Conservation (phyloP, 495 filamentous ascomycete species). For the Penicillium soppii region DNA sequence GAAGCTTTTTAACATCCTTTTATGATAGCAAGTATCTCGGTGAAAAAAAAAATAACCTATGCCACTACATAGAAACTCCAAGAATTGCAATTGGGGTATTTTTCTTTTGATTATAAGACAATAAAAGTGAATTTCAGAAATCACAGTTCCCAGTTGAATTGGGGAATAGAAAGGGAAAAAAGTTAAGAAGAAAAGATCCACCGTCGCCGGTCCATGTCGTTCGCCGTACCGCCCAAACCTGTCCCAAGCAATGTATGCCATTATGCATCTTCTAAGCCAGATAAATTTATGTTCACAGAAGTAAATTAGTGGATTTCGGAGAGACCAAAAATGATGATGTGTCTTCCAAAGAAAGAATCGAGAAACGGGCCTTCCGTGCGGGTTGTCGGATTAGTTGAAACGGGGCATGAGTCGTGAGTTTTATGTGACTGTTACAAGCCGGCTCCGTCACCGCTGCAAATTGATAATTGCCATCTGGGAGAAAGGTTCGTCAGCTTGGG, state of each 20-base stretch:
- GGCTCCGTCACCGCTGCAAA: conserved; percentile 38
- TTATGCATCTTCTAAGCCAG: conserved; percentile 38
- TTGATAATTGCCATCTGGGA: conserved; percentile 45
- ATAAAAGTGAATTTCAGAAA: conserved; percentile 5
- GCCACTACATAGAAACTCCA: no score
- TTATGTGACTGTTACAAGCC: conserved; percentile 1
- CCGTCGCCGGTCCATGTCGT: conserved; percentile 29
- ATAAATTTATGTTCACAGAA: conserved; percentile 31
- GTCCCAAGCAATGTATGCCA: conserved; percentile 34
- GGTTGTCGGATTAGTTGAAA: conserved; percentile 5
- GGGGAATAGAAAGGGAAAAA: conserved; percentile 7
- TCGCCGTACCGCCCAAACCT: conserved; percentile 27
- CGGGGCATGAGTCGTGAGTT: conserved; percentile 9
- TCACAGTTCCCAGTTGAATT: conserved; percentile 9
- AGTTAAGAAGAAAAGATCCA: conserved; percentile 22
- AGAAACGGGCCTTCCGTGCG: not conserved
- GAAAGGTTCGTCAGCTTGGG: not conserved
- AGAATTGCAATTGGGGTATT: not conserved
- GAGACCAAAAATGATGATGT: conserved; percentile 1
- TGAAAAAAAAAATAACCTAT: no score
- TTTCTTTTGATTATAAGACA: conserved; percentile 8
- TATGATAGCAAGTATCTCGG: no score
- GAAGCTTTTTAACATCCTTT: no score
- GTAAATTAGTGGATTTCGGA: conserved; percentile 2
- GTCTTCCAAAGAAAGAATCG: conserved; percentile 3